Conservation (phyloP, 2,329 filamentous ascomycete species). For the Thelonectria blattea region DNA sequence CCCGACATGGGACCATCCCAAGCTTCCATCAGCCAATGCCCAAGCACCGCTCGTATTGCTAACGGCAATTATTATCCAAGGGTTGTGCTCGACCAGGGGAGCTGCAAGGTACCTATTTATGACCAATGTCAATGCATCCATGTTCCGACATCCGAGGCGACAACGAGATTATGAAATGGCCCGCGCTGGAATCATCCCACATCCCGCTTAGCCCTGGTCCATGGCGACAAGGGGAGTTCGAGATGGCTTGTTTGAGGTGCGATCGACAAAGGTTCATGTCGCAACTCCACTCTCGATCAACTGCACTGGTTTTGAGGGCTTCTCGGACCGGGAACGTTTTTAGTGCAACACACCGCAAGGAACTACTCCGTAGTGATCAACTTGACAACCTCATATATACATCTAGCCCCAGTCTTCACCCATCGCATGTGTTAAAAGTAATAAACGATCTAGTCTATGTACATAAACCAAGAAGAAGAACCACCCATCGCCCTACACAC, state of each 20-base stretch:
- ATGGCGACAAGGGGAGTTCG: not conserved
- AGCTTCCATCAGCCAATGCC: no score
- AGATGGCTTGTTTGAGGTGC: not conserved
- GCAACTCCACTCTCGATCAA: not conserved
- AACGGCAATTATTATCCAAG: not conserved
- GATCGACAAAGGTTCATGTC: not conserved
- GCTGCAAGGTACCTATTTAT: not conserved
- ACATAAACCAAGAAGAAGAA: not conserved
- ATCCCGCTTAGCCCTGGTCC: not conserved
- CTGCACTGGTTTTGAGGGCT: not conserved
- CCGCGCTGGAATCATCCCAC: not conserved
- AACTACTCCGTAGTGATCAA: no score
- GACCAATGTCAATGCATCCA: not conserved
- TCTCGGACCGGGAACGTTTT: no score
- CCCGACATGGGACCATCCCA: no score
- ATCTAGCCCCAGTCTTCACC: not conserved
- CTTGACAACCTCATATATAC: not conserved
- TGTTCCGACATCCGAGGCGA: not conserved
- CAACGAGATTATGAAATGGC: not conserved
- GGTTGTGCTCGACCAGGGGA: not conserved
- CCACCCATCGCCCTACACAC: not conserved
- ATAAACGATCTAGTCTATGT: not conserved
- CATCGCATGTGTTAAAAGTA: not conserved
- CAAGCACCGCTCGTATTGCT: not conserved
- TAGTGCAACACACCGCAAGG: no score